Percentiles rank a stretch among this genome's conserved stretches.
Conservation (phyloP, 2,329 filamentous ascomycete genomes). For the Helminthosporium solani region DNA sequence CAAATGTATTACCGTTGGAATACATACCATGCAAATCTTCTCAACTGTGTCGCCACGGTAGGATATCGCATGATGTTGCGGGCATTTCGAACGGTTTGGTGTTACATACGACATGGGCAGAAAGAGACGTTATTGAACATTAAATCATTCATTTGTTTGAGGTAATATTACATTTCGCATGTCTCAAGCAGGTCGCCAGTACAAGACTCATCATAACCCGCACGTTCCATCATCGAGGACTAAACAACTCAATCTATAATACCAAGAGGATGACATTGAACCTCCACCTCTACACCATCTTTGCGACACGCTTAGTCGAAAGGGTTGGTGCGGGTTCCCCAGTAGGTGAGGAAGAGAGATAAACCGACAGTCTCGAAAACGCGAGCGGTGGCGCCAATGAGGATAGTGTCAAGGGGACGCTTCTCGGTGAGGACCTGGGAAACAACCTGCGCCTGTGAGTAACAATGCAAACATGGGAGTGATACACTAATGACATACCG, state of each 20-base stretch:
- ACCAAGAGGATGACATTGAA: slow-evolving; percentile 24
- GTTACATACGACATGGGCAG: too few relatives aligned
- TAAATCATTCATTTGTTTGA: slow-evolving; percentile 16
- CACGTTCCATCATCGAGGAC: slow-evolving; percentile 19
- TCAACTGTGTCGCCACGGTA: too few relatives aligned
- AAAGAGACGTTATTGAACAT: not conserved
- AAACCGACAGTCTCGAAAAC: slow-evolving; percentile 91
- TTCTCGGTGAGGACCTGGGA: slow-evolving; percentile 87
- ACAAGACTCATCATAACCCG: slow-evolving; percentile 20
- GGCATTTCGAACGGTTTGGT: too few relatives aligned
- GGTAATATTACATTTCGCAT: slow-evolving; percentile 27
- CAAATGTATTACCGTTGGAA: too few relatives aligned
- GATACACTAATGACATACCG: slow-evolving; percentile 58
- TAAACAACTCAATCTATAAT: slow-evolving; percentile 29
- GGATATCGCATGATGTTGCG: too few relatives aligned
- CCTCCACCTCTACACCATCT: slow-evolving; percentile 10
- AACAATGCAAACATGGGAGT: not conserved
- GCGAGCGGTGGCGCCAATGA: slow-evolving; percentile 79
- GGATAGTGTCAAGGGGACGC: slow-evolving; percentile 85
- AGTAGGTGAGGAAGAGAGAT: slow-evolving; percentile 91
- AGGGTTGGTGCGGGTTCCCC: slow-evolving; percentile 92
- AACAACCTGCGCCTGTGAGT: slow-evolving; percentile 64
- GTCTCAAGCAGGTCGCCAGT: slow-evolving; percentile 5
- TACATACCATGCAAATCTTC: too few relatives aligned
- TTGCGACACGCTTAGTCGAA: slow-evolving; percentile 64